A percentile compares a stretch with the other conserved stretches of the same genome.
These are phyloP conservation scores for Fusarium mexicanum DNA, from an alignment of 2,329 filamentous ascomycete genomes.

Conservation along the genomic window DNA sequence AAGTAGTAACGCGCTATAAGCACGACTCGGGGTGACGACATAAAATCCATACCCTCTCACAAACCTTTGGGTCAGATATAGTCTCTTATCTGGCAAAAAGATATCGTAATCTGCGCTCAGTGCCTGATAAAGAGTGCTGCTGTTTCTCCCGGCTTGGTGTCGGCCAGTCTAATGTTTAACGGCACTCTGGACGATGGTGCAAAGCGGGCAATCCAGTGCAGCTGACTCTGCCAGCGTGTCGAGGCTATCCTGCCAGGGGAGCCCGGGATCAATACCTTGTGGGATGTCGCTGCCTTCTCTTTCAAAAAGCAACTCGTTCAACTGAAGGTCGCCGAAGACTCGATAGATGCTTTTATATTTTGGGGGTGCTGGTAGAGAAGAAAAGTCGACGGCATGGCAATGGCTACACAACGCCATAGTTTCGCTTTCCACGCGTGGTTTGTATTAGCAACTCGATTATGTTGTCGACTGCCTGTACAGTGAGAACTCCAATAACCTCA, in stretches of 20 bases:
- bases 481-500: no score
- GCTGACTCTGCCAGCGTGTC: neutral
- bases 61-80: neutral
- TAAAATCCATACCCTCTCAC: fast-evolving
- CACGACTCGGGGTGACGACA: neutral
- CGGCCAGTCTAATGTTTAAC: neutral
- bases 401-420: neutral
- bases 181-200: neutral
- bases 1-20: fast-evolving
- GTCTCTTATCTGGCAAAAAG: fast-evolving
- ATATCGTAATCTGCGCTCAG: fast-evolving
- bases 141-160: neutral
- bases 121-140: fast-evolving
- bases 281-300: neutral
- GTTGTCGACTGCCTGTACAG: no score
- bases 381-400: neutral
- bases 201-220: neutral
- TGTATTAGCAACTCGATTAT: no score
- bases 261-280: fast-evolving
- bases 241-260: neutral
- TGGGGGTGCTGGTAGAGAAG: neutral
- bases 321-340: neutral
- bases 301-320: fast-evolving
- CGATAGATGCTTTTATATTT: fast-evolving
- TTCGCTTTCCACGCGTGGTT: no score